Percentiles rank a stretch among this genome's conserved stretches.
Evolutionary conservation across 345 rosid genomes (phyloP).

Genomic region (Firmiana major): DNA sequence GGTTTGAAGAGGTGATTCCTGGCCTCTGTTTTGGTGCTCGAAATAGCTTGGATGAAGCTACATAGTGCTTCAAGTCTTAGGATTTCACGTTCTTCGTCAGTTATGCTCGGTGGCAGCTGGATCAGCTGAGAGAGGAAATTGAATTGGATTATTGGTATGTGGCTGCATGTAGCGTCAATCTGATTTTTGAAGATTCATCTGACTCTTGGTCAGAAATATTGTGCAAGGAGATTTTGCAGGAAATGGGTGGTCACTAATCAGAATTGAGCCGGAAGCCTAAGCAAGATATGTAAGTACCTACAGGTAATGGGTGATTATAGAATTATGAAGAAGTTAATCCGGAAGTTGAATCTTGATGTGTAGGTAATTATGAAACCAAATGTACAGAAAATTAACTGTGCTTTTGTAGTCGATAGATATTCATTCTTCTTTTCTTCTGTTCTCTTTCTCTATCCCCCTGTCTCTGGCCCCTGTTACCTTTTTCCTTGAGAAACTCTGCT

Average conservation of each 20-base stretch:
- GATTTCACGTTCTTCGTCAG: slow-evolving; percentile 88
- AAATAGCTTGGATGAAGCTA: slow-evolving; percentile 79
- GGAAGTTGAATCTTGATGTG: slow-evolving; percentile 16
- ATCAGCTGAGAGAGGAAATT: slow-evolving; percentile 85
- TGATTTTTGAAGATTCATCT: slow-evolving; percentile 49
- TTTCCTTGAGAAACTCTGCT: background rate
- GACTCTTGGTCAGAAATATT: slow-evolving; percentile 49
- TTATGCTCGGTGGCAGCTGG: slow-evolving; percentile 89
- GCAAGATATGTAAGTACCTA: slow-evolving; percentile 53
- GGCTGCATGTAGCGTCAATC: slow-evolving; percentile 79
- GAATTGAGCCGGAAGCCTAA: slow-evolving; percentile 88
- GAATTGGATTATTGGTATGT: slow-evolving; percentile 77
- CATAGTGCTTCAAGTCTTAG: slow-evolving; percentile 61
- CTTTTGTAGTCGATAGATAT: slow-evolving; percentile 20
- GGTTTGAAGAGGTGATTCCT: slow-evolving; percentile 77
- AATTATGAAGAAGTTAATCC: slow-evolving; percentile 8
- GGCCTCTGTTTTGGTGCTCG: slow-evolving; percentile 79
- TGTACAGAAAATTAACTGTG: slow-evolving; percentile 52
- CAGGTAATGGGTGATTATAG: slow-evolving; percentile 3
- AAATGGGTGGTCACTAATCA: slow-evolving; percentile 84
- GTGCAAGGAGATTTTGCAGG: slow-evolving; percentile 91
- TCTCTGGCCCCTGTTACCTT: background rate
- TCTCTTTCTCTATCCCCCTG: too few species aligned
- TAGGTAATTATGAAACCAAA: slow-evolving; percentile 33
- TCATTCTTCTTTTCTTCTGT: background rate